Conservation (phyloP, 192 early-diverging fungal species). For the Rhizophagus prolifer region DNA sequence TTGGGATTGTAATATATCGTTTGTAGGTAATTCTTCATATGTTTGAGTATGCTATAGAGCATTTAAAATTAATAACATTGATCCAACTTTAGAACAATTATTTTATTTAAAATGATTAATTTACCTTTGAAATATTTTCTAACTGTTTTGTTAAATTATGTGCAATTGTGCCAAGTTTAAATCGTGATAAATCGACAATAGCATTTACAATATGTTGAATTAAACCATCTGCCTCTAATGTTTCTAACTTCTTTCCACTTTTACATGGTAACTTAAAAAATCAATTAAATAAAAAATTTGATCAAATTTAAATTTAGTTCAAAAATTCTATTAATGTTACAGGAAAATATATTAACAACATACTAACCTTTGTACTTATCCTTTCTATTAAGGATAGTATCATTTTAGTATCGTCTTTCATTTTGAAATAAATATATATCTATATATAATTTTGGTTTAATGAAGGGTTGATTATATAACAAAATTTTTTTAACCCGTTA, state of each 20-base stretch:
- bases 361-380: constrained; percentile 40
- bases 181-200: constrained; percentile 76
- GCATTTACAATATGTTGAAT: constrained; percentile 77
- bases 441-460: background rate
- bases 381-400: constrained; percentile 39
- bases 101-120: background rate
- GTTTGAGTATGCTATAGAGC: constrained; percentile 38
- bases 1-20: constrained; percentile 80
- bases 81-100: background rate
- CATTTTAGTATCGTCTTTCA: background rate
- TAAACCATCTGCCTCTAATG: constrained; percentile 72
- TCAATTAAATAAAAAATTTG: constrained; percentile 1
- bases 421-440: background rate
- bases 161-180: constrained; percentile 67
- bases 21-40: constrained; percentile 52
- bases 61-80: constrained; percentile 4
- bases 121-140: constrained; percentile 72
- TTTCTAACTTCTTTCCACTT: constrained; percentile 61
- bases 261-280: constrained; percentile 69
- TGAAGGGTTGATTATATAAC: no score
- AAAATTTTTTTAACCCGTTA: no score
- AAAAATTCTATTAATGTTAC: constrained; percentile 9
- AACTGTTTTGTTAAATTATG: constrained; percentile 66
- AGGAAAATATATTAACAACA: constrained; percentile 1
- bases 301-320: background rate